Base-by-base conservation (phyloP, 2,329 filamentous ascomycete species). In the Trichoderma simmonsii region DNA sequence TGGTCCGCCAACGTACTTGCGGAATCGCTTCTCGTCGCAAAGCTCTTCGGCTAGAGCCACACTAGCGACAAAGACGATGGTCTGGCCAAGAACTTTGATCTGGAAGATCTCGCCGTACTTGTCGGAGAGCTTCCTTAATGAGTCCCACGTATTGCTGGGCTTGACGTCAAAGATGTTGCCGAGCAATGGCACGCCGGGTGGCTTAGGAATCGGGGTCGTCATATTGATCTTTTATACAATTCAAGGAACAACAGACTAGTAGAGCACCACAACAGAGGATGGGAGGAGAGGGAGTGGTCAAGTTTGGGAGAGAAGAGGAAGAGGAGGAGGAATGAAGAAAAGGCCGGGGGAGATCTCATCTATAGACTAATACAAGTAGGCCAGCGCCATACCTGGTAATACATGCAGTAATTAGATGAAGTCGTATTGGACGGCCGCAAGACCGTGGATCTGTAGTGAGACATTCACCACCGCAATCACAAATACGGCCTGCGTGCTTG, bases 1-100 rank as follows among this genome's bases (percentile, higher is more conserved):
- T 4, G 86, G 86, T 0, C 85, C 86, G 34, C 85, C 85, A 2
- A 88, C 85, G 73, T 81, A 87, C 75, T 88, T 88, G 71, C 85
- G 84, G 77, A 88, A 88, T 0, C 86, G 83, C 75, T 81, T 84
- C 80, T 87, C 80, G 76, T 88, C 85, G 75, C 86, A 87, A 2
- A 87, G 77, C 75, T 86, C 86, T 28, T 83, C 80, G 28, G 85
- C 82, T 8, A 88, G 81, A n/a, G 82, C 83, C 8, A 80, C 81
- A 66, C 85, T 83, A 14, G 85, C 86, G 7, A 86, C 82, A 72
- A 88, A 88, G 36, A 82, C 75, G 24, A 82, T 74, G 26, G 77
- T 79, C 9, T 79, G 75, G 24, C 77, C 77, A 4, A 82, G 74
- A 6, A 82, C 75, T 28, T 78, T 82, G 76, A 82, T 76, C 74